Evolutionary conservation across 768 basidiomycete genomes (phyloP).

Genomic region (Pleurotus tuoliensis): DNA sequence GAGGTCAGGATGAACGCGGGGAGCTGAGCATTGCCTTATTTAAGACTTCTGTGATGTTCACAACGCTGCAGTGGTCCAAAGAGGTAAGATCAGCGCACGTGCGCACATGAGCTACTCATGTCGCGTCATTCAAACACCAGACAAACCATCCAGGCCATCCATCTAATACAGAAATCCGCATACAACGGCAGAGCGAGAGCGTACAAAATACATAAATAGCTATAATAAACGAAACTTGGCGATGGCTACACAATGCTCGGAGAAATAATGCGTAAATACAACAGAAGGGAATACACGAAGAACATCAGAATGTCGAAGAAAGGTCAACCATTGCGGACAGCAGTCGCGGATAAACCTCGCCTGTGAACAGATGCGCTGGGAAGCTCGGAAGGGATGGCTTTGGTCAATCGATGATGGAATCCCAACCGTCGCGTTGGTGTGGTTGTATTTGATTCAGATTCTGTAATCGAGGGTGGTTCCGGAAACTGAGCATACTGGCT

Average conservation of each 20-base stretch:
- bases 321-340: constrained; percentile 40
- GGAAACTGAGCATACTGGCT: constrained; percentile 70
- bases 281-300: constrained; percentile 2
- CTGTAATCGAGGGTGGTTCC: constrained; percentile 51
- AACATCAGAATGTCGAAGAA: constrained; percentile 2
- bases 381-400: constrained; percentile 41
- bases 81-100: constrained; percentile 1
- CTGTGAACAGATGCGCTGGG: constrained; percentile 35
- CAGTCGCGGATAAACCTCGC: constrained; percentile 50
- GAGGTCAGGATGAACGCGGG: constrained; percentile 12
- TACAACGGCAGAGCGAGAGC: neutral
- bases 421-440: constrained; percentile 62
- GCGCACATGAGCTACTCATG: neutral
- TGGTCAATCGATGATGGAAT: constrained; percentile 61
- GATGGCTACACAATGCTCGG: constrained; percentile 3
- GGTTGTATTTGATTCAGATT: constrained; percentile 42
- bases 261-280: constrained; percentile 9
- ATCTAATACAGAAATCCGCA: too few species aligned
- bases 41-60: neutral
- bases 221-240: neutral
- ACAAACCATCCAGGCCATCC: too few species aligned
- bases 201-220: constrained; percentile 9
- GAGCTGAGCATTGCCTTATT: constrained; percentile 17
- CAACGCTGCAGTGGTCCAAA: neutral
- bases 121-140: too few species aligned